A percentile compares a stretch with the other conserved stretches of the same genome.
phyloP scores from a whole-genome alignment of 257 asterid genomes.

The Forsythia suspensa region DNA sequence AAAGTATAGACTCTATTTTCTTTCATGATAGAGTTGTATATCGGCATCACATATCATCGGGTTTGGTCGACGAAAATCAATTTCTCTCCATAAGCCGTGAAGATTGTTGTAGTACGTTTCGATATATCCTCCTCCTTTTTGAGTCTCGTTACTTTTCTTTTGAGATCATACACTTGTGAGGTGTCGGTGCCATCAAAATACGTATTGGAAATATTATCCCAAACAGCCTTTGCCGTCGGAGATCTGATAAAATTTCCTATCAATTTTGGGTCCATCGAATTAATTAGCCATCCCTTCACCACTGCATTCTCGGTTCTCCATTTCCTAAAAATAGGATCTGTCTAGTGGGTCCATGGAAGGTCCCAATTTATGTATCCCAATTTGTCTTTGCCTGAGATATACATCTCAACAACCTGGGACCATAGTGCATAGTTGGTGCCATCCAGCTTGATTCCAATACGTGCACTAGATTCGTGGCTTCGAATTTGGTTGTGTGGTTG shows the following conservation, averaged over 20 bases:
- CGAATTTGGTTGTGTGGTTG: no score
- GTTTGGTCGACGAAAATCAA: constrained; percentile 9
- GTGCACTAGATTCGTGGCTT: no score
- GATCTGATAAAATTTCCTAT: background rate
- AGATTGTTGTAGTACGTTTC: constrained; percentile 3
- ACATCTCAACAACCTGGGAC: background rate
- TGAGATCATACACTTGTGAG: constrained; percentile 2
- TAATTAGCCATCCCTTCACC: background rate
- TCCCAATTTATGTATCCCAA: background rate
- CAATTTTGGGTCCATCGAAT: background rate
- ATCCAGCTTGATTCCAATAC: background rate
- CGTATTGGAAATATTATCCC: background rate
- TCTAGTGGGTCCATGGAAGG: background rate
- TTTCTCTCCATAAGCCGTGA: background rate
- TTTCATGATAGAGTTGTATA: background rate
- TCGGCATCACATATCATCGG: background rate
- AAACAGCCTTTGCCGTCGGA: background rate
- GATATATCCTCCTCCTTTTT: constrained; percentile 12
- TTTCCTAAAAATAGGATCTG: background rate
- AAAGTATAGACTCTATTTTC: constrained; percentile 12
- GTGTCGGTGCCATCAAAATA: background rate
- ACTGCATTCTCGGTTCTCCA: background rate
- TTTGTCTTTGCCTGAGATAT: background rate
- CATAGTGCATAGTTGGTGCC: background rate
- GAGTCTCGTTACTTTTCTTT: background rate